These are phyloP conservation scores for Prinsepia uniflora DNA, from an alignment of 306 rosid genomes.

Conservation along the genomic window DNA sequence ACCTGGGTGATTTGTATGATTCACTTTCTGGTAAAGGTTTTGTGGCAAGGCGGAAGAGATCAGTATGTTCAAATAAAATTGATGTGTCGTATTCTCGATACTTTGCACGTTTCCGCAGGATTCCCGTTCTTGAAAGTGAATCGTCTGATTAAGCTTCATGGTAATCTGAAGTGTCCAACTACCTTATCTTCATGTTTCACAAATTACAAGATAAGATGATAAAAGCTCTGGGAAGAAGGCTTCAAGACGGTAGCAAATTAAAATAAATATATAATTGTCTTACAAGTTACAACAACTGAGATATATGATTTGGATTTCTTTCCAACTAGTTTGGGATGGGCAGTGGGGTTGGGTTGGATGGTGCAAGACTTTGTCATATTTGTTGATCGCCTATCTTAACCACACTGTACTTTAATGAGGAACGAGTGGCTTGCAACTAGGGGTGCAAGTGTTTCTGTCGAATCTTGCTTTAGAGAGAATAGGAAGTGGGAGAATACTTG, in stretches of 20 bases:
- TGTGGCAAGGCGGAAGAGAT: slow-evolving; percentile 56
- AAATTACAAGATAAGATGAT: background rate
- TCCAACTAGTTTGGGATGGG: background rate
- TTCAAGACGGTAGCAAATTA: background rate
- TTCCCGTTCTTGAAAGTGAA: slow-evolving; percentile 56
- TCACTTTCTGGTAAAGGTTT: slow-evolving; percentile 73
- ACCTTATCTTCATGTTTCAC: background rate
- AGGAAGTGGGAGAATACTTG: no score
- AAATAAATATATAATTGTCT: background rate
- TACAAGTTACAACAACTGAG: background rate
- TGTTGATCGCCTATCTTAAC: no score
- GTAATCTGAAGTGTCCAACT: slow-evolving; percentile 1
- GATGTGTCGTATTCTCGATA: slow-evolving; percentile 38
- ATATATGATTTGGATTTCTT: background rate
- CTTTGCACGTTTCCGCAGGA: slow-evolving; percentile 62
- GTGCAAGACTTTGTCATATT: no score
- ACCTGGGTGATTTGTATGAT: slow-evolving; percentile 66
- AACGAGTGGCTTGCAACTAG: no score
- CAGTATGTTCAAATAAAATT: slow-evolving; percentile 39
- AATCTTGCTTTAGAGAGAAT: no score
- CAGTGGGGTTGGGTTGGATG: background rate
- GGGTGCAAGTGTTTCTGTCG: no score
- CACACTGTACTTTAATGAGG: no score
- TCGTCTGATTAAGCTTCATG: slow-evolving; percentile 27
- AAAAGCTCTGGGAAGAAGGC: background rate